These are phyloP conservation scores for Agaricales sp. DNA, from an alignment of 1,284 basidiomycete genomes.

Conservation along the genomic window DNA sequence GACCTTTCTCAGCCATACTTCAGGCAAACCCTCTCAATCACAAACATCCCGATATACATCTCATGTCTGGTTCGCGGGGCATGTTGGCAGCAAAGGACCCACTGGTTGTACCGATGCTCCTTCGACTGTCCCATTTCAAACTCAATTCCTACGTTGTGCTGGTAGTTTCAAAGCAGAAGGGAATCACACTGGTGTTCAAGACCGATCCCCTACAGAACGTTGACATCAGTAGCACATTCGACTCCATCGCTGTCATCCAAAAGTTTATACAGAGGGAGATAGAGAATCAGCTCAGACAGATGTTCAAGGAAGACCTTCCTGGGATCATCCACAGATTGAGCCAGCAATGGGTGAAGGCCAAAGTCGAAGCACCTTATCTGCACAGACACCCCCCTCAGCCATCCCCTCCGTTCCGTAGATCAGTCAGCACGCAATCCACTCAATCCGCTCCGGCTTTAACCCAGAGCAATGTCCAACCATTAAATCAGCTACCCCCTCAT, in stretches of 20 bases:
- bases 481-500: neutral
- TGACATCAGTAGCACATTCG: slow-evolving; percentile 95
- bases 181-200: slow-evolving; percentile 99
- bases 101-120: slow-evolving; percentile 94
- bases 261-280: slow-evolving; percentile 96
- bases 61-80: slow-evolving; percentile 64
- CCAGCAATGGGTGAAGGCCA: slow-evolving; percentile 89
- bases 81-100: slow-evolving; percentile 91
- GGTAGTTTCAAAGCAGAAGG: slow-evolving; percentile 94
- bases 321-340: slow-evolving; percentile 94
- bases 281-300: slow-evolving; percentile 92
- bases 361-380: slow-evolving; percentile 73
- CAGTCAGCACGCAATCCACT: neutral
- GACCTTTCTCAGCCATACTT: slow-evolving; percentile 3
- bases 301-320: slow-evolving; percentile 96
- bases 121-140: slow-evolving; percentile 90
- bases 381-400: slow-evolving; percentile 31
- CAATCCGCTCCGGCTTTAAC: neutral
- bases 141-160: slow-evolving; percentile 96
- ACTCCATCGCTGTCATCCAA: slow-evolving; percentile 95
- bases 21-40: slow-evolving; percentile 94
- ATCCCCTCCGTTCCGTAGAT: slow-evolving; percentile 20
- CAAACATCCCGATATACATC: slow-evolving; percentile 74
- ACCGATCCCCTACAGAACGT: slow-evolving; percentile 98
- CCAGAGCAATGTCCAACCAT: neutral